phyloP scores from a whole-genome alignment of 805 yeast genomes.

The Clavispora santaluciae region DNA sequence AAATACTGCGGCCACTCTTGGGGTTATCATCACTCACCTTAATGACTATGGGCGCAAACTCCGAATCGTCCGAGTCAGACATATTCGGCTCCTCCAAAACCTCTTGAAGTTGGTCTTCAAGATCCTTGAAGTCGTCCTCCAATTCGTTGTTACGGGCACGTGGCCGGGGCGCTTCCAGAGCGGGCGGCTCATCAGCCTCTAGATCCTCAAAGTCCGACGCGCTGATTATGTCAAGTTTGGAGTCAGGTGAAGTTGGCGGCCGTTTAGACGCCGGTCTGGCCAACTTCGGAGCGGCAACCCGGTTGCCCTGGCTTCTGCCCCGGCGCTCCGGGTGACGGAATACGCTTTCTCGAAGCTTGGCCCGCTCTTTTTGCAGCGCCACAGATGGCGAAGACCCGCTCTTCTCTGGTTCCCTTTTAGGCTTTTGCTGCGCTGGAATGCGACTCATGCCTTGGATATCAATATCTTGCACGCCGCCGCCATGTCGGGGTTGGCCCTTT shows the following conservation, averaged over 20 bases:
- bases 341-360: neutral
- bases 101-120: conserved; percentile 40
- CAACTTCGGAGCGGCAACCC: neutral
- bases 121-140: conserved; percentile 39
- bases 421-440: neutral
- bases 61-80: conserved; percentile 21
- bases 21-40: conserved; percentile 21
- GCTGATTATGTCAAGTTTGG: conserved; percentile 20
- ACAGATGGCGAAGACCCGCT: no score
- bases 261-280: conserved; percentile 12
- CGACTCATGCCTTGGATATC: neutral
- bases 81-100: conserved; percentile 27
- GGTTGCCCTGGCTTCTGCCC: neutral
- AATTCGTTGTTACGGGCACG: conserved; percentile 16
- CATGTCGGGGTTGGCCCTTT: neutral
- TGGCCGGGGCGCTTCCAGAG: neutral
- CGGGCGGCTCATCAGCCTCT: conserved; percentile 13
- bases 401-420: neutral
- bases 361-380: neutral
- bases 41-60: conserved; percentile 22
- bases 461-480: neutral
- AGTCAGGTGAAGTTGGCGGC: conserved; percentile 14
- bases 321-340: neutral
- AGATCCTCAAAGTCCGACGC: conserved; percentile 38
- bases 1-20: conserved; percentile 1